A percentile compares a stretch with the other conserved stretches of the same genome.
These are phyloP conservation scores for Helenozyma rhizophorensis DNA, from an alignment of 805 yeast genomes.

Conservation along the genomic window DNA sequence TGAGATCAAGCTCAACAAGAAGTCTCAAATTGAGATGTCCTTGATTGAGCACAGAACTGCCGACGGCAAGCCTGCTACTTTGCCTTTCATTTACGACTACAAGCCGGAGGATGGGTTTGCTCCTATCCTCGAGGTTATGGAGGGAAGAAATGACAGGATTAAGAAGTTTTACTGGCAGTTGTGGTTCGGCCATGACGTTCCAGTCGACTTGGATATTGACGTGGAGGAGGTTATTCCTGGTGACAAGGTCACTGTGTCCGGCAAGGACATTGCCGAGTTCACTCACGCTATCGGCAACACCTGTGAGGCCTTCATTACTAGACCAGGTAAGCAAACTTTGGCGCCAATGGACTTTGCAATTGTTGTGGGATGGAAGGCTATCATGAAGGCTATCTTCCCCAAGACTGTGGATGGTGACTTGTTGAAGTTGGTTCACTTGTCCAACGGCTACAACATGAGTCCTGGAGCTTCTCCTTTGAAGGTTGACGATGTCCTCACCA, in stretches of 20 bases:
- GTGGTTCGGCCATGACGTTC: slow-evolving; percentile 73
- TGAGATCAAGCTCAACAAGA: slow-evolving; percentile 48
- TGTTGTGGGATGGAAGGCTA: slow-evolving; percentile 97
- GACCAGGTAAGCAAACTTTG: slow-evolving; percentile 75
- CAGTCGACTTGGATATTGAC: slow-evolving; percentile 67
- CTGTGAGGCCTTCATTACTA: slow-evolving; percentile 90
- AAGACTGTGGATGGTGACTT: slow-evolving; percentile 93
- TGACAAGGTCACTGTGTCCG: slow-evolving; percentile 60
- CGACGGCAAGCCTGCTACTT: slow-evolving; percentile 66
- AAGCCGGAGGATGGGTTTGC: slow-evolving; percentile 89
- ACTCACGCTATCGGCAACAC: slow-evolving; percentile 97
- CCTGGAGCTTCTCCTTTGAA: slow-evolving; percentile 89
- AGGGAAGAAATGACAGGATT: slow-evolving; percentile 87
- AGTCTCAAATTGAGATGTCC: slow-evolving; percentile 57
- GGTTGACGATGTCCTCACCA: slow-evolving; percentile 79
- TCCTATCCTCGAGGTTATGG: slow-evolving; percentile 87
- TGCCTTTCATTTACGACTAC: slow-evolving; percentile 75
- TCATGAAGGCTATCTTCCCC: slow-evolving; percentile 98
- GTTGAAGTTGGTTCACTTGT: slow-evolving; percentile 87
- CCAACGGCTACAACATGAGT: slow-evolving; percentile 89
- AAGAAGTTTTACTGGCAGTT: slow-evolving; percentile 96
- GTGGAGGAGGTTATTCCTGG: slow-evolving; percentile 71
- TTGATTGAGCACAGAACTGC: slow-evolving; percentile 87
- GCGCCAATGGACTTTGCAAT: slow-evolving; percentile 99
- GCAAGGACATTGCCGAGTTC: slow-evolving; percentile 80